Conservation (phyloP, 306 rosid genomes). For the Phaseolus lunatus region DNA sequence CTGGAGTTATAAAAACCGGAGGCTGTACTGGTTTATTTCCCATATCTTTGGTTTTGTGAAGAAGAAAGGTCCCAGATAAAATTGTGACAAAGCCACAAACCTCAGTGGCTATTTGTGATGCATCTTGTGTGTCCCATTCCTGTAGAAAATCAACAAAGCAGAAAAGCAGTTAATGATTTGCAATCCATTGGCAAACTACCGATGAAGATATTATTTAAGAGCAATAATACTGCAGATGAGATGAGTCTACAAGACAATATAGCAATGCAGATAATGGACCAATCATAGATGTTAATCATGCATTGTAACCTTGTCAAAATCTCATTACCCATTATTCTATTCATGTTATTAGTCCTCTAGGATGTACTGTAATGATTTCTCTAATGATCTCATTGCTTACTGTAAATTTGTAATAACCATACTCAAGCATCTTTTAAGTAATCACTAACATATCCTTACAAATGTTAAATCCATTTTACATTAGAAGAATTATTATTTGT, state of each 20-base stretch:
- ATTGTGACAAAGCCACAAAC: constrained; percentile 91
- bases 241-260: constrained; percentile 4
- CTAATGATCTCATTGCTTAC: background rate
- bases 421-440: background rate
- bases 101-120: constrained; percentile 79
- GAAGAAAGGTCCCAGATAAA: constrained; percentile 90
- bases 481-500: background rate
- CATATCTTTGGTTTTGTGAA: constrained; percentile 93
- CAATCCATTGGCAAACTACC: background rate
- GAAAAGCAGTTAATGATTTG: background rate
- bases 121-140: constrained; percentile 85
- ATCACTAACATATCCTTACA: background rate
- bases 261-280: background rate
- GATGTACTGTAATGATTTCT: background rate
- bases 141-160: constrained; percentile 43
- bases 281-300: background rate
- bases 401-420: background rate
- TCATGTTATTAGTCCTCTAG: background rate
- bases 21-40: constrained; percentile 56
- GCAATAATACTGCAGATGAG: background rate
- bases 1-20: constrained; percentile 46
- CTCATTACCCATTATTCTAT: background rate
- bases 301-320: background rate
- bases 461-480: constrained; percentile 6
- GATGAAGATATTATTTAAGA: background rate